Percentiles rank a stretch among this genome's conserved stretches.
These are phyloP conservation scores for Boechera stricta DNA, from an alignment of 345 rosid species.

Conservation along the genomic window DNA sequence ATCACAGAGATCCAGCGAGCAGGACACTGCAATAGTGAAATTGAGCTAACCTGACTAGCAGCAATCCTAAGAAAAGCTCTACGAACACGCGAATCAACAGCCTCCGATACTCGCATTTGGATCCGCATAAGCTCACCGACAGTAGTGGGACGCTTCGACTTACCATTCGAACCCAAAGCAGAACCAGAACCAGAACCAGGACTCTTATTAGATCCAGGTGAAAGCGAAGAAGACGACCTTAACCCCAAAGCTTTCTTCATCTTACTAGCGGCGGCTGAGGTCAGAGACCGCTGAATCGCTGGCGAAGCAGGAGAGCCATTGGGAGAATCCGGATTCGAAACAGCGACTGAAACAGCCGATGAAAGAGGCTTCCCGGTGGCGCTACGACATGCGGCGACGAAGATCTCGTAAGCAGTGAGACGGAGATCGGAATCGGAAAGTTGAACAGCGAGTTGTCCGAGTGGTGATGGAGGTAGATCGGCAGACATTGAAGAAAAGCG, in stretches of 20 bases:
- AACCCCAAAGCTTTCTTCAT: constrained; percentile 95
- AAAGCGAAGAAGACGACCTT: constrained; percentile 61
- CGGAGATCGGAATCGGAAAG: constrained; percentile 87
- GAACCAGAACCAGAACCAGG: constrained; percentile 73
- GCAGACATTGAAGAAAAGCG: constrained; percentile 42
- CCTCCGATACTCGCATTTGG: constrained; percentile 86
- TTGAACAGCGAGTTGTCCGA: constrained; percentile 70
- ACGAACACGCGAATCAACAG: constrained; percentile 83
- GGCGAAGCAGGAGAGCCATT: constrained; percentile 57
- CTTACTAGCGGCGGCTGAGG: constrained; percentile 90
- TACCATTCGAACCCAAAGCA: constrained; percentile 62
- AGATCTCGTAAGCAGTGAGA: constrained; percentile 88
- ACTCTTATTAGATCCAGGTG: constrained; percentile 67
- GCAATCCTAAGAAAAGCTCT: constrained; percentile 85
- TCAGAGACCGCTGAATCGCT: constrained; percentile 80
- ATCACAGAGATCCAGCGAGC: constrained; percentile 23
- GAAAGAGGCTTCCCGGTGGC: constrained; percentile 77
- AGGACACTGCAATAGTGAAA: background rate
- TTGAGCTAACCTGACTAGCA: constrained; percentile 77
- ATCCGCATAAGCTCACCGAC: constrained; percentile 91
- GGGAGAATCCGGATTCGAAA: constrained; percentile 57
- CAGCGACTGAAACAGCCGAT: constrained; percentile 36
- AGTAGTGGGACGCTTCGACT: constrained; percentile 66
- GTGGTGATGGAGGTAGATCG: constrained; percentile 73
- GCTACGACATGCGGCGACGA: constrained; percentile 83